Conservation (phyloP, 2,329 filamentous ascomycete genomes). For the Metarhizium brunneum region DNA sequence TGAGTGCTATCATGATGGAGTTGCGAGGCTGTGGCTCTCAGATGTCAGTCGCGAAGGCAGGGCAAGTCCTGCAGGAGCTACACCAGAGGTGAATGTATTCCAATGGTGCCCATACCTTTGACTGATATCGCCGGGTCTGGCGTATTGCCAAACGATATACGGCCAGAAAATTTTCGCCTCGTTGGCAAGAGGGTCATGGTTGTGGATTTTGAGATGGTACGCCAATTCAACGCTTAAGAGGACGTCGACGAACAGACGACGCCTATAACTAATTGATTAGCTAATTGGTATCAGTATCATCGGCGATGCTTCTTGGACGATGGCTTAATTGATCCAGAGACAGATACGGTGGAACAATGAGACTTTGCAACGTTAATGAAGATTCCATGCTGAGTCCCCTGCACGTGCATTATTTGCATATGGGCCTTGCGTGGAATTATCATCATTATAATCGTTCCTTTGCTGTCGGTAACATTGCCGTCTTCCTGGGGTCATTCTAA, state of each 20-base stretch:
- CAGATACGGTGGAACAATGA: too few species aligned
- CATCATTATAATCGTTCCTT: too few species aligned
- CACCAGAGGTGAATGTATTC: constrained; percentile 4
- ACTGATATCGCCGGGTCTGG: neutral
- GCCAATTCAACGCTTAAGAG: neutral
- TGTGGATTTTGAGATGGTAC: neutral
- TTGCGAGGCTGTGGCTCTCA: constrained; percentile 14
- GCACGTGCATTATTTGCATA: too few species aligned
- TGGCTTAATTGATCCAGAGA: too few species aligned
- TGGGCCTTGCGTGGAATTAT: too few species aligned
- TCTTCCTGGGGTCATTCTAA: too few species aligned
- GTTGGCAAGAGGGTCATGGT: neutral
- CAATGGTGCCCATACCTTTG: neutral
- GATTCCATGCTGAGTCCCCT: too few species aligned
- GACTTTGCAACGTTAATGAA: too few species aligned
- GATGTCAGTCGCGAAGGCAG: constrained; percentile 10
- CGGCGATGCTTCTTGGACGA: too few species aligned
- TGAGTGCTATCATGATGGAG: constrained; percentile 10
- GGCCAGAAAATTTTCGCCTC: neutral
- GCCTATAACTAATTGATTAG: too few species aligned
- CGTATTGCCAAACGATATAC: neutral
- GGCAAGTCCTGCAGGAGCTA: constrained; percentile 9
- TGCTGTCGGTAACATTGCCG: too few species aligned
- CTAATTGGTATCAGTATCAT: too few species aligned
- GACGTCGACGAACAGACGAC: accelerated